These are phyloP conservation scores for Candida freyschussii DNA, from an alignment of 1,139 yeast species.

Conservation along the genomic window DNA sequence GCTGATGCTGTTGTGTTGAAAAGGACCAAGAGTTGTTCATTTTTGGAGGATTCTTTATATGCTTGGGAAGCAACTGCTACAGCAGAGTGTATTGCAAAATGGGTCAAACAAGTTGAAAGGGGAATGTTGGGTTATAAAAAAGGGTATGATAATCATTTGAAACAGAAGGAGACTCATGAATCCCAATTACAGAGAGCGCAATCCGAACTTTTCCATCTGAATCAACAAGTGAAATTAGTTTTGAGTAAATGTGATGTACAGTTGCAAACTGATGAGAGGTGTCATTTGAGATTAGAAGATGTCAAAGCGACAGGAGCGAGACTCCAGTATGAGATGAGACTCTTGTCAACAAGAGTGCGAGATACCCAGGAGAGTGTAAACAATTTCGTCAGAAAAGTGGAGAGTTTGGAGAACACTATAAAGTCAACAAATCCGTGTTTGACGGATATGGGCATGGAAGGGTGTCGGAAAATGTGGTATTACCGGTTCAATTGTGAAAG, in stretches of 20 bases:
- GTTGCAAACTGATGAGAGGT: slow-evolving; percentile 30
- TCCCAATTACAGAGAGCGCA: slow-evolving; percentile 11
- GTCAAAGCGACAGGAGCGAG: slow-evolving; percentile 70
- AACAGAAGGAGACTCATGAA: slow-evolving; percentile 6
- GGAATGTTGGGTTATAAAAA: slow-evolving; percentile 7
- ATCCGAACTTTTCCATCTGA: slow-evolving; percentile 25
- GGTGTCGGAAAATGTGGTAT: slow-evolving; percentile 35
- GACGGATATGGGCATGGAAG: slow-evolving; percentile 25
- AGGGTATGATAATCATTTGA: slow-evolving; percentile 1
- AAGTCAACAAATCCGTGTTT: slow-evolving; percentile 5
- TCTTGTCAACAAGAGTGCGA: slow-evolving; percentile 64
- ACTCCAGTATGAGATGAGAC: slow-evolving; percentile 72
- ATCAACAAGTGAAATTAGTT: slow-evolving; percentile 32
- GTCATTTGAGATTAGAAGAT: slow-evolving; percentile 52
- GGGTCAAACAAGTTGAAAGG: slow-evolving; percentile 27
- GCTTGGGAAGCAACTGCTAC: slow-evolving; percentile 28
- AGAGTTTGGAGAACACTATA: slow-evolving; percentile 29
- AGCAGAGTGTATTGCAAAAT: slow-evolving; percentile 25
- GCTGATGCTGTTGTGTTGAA: slow-evolving; percentile 7
- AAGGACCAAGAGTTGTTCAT: slow-evolving; percentile 41
- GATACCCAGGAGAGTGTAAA: slow-evolving; percentile 77
- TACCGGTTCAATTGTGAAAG: slow-evolving; percentile 43
- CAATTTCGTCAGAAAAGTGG: slow-evolving; percentile 40
- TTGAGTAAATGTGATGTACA: slow-evolving; percentile 32
- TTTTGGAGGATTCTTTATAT: slow-evolving; percentile 36